These are phyloP conservation scores for Galerina sulciceps DNA, from an alignment of 768 basidiomycete species.

Conservation along the genomic window DNA sequence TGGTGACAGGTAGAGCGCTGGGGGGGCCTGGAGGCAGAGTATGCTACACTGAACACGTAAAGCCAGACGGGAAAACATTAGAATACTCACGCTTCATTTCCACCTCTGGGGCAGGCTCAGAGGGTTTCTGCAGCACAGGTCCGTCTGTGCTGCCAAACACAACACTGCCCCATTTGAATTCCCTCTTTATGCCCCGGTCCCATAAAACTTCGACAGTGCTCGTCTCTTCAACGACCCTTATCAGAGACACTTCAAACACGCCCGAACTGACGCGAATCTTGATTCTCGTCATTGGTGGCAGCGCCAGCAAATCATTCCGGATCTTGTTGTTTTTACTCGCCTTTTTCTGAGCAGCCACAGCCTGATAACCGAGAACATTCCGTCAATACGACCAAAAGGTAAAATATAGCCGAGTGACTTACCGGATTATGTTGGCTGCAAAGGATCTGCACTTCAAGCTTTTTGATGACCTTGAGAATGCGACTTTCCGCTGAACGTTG, in stretches of 20 bases:
- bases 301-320: constrained; percentile 65
- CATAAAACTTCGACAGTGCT: constrained; percentile 81
- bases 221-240: constrained; percentile 70
- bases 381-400: constrained; percentile 1
- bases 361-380: constrained; percentile 44
- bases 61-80: constrained; percentile 6
- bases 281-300: constrained; percentile 76
- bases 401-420: constrained; percentile 33
- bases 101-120: constrained; percentile 50
- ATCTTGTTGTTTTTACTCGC: constrained; percentile 78
- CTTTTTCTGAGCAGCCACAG: constrained; percentile 73
- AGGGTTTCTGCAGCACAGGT: constrained; percentile 74
- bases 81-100: constrained; percentile 42
- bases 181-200: constrained; percentile 73
- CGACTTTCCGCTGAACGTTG: constrained; percentile 18
- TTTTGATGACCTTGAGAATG: constrained; percentile 72
- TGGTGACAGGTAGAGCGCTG: constrained; percentile 30
- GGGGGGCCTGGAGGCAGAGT: constrained; percentile 21
- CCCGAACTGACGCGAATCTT: constrained; percentile 86
- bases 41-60: neutral
- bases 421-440: constrained; percentile 94
- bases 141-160: constrained; percentile 76
- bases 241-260: constrained; percentile 83
- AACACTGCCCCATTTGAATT: constrained; percentile 85
- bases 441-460: constrained; percentile 73